Base-by-base conservation (phyloP, 2,329 filamentous ascomycete genomes). In the Clarireedia hainanense region DNA sequence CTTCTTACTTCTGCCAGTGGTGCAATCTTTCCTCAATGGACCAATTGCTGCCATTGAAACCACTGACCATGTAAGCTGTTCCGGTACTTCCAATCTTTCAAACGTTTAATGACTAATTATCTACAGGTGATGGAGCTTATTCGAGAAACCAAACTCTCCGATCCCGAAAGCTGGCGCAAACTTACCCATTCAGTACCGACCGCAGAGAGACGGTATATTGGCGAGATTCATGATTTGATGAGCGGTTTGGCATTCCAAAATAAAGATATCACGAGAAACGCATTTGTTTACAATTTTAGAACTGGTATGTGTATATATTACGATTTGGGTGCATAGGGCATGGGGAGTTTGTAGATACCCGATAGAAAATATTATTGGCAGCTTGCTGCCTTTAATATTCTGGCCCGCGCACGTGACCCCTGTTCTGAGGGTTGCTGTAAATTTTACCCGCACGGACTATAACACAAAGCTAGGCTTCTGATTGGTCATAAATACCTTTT, bases 221-320 rank as follows among this genome's bases (percentile, higher is more conserved):
- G 84, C 27, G 89, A 96, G 67, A 79, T 96, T 43, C 88, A 94
- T 66, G 86, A 90, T 58, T 76, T 92, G 70, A 75, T 96, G 52
- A 68, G 74, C 67, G 72, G 79, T 65, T 72, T 94, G 75, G 81
- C 81, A 68, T 71, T 75, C 62, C 72, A 79, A 69, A 76, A 84
- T 75, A 72, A 78, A 74, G 74, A 76, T 4, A 80, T 77, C 7
- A 78, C 80, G 24, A 79, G 81, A 47, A 88, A 91, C 68, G 88
- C 89, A 10, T 95, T 95, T 72, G 80, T 96, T 52, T 96, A 95
- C 72, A 96, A 96, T 66, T 96, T 95, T 65, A 78, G 91, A 58
- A 95, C 89, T 9, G 88, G 87, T 0, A 85, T 80, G 57, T 91
- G 89, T 69, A 79, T 96, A 50, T 89, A 92, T 68, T 96, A 96